Conservation (phyloP, 208 protist species). For the Leishmania aethiopica region DNA sequence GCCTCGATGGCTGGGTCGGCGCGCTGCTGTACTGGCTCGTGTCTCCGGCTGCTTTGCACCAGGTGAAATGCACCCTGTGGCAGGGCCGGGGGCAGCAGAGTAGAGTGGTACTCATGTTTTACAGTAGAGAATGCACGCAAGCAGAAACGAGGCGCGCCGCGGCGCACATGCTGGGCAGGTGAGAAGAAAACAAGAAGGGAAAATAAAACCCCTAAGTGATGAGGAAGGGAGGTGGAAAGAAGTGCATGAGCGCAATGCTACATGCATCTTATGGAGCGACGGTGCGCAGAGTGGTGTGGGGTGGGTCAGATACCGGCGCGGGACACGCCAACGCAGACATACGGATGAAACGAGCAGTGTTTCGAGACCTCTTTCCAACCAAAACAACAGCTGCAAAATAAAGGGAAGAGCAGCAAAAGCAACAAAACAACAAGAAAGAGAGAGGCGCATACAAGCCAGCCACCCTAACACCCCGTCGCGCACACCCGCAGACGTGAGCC, state of each 20-base stretch:
- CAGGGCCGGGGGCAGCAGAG: neutral
- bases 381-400: neutral
- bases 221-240: constrained; percentile 65
- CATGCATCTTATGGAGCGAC: neutral
- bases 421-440: neutral
- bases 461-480: neutral
- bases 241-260: neutral
- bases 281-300: neutral
- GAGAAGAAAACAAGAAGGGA: neutral
- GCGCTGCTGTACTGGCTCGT: neutral
- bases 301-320: neutral
- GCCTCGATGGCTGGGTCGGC: neutral
- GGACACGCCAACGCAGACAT: neutral
- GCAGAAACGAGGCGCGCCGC: neutral
- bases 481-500: neutral
- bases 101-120: neutral
- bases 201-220: neutral
- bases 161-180: neutral
- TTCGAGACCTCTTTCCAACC: neutral
- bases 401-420: neutral
- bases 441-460: neutral
- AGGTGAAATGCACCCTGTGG: neutral
- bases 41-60: neutral
- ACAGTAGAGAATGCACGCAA: neutral
- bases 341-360: neutral